Conservation (phyloP, 805 yeast genomes). For the Candida rishiriensis region DNA sequence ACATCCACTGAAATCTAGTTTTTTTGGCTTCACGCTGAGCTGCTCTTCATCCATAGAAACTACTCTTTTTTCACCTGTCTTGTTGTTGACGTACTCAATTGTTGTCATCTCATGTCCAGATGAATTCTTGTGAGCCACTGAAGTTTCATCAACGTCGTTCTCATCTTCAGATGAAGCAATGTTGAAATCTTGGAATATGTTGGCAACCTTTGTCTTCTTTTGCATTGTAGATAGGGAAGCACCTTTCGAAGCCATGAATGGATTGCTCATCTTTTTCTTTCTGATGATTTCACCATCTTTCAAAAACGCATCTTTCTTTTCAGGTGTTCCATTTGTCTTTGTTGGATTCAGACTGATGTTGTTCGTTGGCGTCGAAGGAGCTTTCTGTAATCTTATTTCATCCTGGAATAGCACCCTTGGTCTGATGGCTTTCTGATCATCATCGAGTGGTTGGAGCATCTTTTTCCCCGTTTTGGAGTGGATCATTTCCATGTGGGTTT, state of each 20-base stretch:
- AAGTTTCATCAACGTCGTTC: not conserved
- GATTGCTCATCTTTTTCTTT: slow-evolving; percentile 21
- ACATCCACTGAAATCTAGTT: slow-evolving; percentile 29
- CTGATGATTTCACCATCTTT: slow-evolving; percentile 15
- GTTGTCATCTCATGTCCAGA: slow-evolving; percentile 2
- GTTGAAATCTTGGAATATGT: no score
- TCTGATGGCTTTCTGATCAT: slow-evolving; percentile 30
- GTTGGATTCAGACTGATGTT: slow-evolving; percentile 9
- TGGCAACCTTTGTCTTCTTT: not conserved
- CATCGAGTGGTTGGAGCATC: slow-evolving; percentile 26
- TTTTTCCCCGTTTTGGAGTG: slow-evolving; percentile 40
- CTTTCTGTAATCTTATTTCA: not conserved
- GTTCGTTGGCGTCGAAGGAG: slow-evolving; percentile 16
- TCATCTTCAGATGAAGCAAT: not conserved
- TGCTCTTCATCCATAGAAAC: slow-evolving; percentile 31
- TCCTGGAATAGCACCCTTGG: slow-evolving; percentile 35
- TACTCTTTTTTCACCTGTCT: slow-evolving; percentile 31
- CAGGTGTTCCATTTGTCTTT: not conserved
- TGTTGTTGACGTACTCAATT: slow-evolving; percentile 20
- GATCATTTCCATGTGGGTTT: slow-evolving; percentile 36
- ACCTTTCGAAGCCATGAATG: slow-evolving; percentile 10
- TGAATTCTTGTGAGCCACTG: not conserved
- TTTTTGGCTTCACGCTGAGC: slow-evolving; percentile 34
- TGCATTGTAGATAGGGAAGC: not conserved
- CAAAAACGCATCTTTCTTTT: not conserved